Percentiles rank a stretch among this genome's conserved stretches.
Evolutionary conservation across 352 stramenopile genomes (phyloP).

Genomic region (Globisporangium spinosum): DNA sequence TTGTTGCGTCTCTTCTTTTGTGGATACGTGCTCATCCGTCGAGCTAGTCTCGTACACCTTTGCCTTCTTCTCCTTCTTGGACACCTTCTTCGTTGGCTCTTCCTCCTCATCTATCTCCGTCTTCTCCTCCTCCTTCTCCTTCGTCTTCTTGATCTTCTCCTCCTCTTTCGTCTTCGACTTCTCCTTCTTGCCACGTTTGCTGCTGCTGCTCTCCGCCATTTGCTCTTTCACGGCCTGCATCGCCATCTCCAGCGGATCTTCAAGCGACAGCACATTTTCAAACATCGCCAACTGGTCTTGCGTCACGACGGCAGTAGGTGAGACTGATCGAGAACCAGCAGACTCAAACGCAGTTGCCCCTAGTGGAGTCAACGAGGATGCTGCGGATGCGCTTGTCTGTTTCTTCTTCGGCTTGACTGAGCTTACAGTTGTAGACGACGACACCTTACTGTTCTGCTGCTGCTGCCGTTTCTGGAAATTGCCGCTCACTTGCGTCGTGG

Average conservation of each 20-base stretch:
- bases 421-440: background rate
- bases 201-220: constrained; percentile 14
- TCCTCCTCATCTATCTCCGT: background rate
- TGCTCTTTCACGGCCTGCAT: constrained; percentile 34
- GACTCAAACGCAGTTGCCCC: background rate
- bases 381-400: background rate
- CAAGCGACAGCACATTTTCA: constrained; percentile 6
- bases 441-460: background rate
- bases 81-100: background rate
- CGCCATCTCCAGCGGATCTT: constrained; percentile 34
- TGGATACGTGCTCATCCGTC: background rate
- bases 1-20: background rate
- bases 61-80: background rate
- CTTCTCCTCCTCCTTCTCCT: background rate
- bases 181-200: constrained; percentile 13
- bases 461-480: background rate
- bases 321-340: background rate
- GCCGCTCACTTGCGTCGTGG: background rate
- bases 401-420: constrained; percentile 1
- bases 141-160: constrained; percentile 6
- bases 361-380: too few species aligned
- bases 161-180: constrained; percentile 13
- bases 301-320: constrained; percentile 8
- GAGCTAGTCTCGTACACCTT: background rate
- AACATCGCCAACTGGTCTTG: constrained; percentile 14